These are phyloP conservation scores for Ophiostoma tasmaniense DNA, from an alignment of 2,329 filamentous ascomycete genomes.

Conservation along the genomic window DNA sequence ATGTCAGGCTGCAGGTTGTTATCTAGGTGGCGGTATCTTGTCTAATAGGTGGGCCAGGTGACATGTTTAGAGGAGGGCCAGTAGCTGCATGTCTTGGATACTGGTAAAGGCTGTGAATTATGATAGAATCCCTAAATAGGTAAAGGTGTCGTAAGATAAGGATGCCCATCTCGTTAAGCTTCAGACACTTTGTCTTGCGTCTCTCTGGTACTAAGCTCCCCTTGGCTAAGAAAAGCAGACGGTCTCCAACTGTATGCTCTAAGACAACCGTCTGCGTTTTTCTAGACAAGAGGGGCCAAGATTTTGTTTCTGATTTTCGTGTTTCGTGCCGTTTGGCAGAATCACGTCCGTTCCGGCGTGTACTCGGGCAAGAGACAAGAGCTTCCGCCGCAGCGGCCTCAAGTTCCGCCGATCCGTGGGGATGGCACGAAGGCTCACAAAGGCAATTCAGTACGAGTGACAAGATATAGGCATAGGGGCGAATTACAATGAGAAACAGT, in stretches of 20 bases:
- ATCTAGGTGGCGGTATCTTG: not conserved
- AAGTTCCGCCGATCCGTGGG: not conserved
- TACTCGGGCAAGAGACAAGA: not conserved
- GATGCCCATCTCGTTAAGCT: not conserved
- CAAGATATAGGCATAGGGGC: not conserved
- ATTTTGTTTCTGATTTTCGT: not conserved
- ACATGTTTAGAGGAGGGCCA: not conserved
- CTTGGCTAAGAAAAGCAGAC: too few species aligned
- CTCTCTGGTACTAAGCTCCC: not conserved
- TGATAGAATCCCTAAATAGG: not conserved
- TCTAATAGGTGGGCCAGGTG: conserved; percentile 1
- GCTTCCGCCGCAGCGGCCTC: not conserved
- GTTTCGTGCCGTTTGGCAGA: not conserved
- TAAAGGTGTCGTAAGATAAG: not conserved
- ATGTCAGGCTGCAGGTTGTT: not conserved
- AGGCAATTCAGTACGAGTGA: not conserved
- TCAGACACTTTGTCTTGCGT: not conserved
- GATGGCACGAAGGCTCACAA: not conserved
- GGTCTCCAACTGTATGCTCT: too few species aligned
- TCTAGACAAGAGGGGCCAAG: too few species aligned
- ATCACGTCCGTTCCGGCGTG: not conserved
- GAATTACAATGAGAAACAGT: not conserved
- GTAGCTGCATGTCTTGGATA: conserved; percentile 4
- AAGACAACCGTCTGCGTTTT: too few species aligned
- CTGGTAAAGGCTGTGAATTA: not conserved